Base-by-base conservation (phyloP, 1,139 yeast species). In the Pichia sp. region DNA sequence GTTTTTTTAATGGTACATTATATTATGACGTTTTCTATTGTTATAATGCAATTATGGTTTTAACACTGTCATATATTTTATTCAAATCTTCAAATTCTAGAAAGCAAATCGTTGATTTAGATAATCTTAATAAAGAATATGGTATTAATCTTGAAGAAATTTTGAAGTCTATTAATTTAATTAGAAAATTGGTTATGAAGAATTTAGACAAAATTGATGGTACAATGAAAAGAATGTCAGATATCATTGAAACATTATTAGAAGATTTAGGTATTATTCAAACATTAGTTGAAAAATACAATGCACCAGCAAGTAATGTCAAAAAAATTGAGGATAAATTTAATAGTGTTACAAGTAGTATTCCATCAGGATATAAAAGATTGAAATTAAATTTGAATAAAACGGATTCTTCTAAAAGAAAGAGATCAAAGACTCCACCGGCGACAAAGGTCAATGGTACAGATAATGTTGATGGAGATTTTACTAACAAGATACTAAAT, bases 21-120 rank as follows among this genome's bases (percentile, higher is more conserved):
- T 67, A 69, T 39, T 63, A 64, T 40, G 76, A 72, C 50, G 66
- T 71, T 38, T 69, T 69, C 55, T 66, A 66, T 53, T 70, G 69
- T 4, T 72, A 72, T 50, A 66, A 66, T 49, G 68, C 74, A 1
- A 65, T 67, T 2, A 62, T 72, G 66, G 66, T 66, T 0, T 53
- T 71, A 43, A 64, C 71, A 26, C 60, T 70, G 45, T 64, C 72
- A 27, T 69, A 67, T 48, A 59, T 71, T n/a, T 54, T 69, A 32
- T 65, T 68, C 50, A 58, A 64, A n/a, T 49, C 56, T 6, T 56
- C 63, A n/a, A 53, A 53, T 4, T 30, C 54, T 11, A 40, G 42
- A 1, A 59, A 54, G 28, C 54, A 56, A 39, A 50, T 60, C 34
- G 57, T 64, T 40, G 67, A 67, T 50, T 43, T 68, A 29, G 58